Evolutionary conservation across 345 rosid species (phyloP).

Genomic region (Litchi chinensis): DNA sequence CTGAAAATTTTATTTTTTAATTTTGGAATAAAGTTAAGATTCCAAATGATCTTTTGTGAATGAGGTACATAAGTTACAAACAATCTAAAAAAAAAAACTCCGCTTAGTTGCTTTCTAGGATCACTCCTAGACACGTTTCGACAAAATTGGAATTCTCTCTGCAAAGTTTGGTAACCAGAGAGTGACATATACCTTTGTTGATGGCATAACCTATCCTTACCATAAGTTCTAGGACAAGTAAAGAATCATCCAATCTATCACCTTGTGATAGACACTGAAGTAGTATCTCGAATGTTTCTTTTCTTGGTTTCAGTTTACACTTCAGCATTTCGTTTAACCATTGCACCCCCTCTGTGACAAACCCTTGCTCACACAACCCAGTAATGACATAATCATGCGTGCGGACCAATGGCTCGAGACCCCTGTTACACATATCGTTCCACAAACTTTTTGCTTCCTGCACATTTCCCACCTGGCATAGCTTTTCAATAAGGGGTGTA

Average conservation of each 20-base stretch:
- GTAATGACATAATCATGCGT: constrained; percentile 27
- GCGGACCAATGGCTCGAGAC: constrained; percentile 27
- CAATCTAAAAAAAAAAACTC: background rate
- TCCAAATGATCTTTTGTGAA: background rate
- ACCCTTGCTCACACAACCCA: constrained; percentile 32
- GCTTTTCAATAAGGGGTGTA: constrained; percentile 31
- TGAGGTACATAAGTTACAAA: background rate
- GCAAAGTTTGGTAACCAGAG: constrained; percentile 34
- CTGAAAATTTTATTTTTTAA: background rate
- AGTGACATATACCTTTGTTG: constrained; percentile 21
- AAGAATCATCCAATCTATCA: constrained; percentile 41
- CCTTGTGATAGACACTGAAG: constrained; percentile 27
- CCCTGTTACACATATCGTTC: constrained; percentile 37
- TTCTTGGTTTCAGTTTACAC: constrained; percentile 30
- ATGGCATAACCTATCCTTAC: constrained; percentile 30
- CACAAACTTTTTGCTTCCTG: constrained; percentile 36
- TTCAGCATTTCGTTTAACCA: constrained; percentile 35
- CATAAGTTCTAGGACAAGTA: constrained; percentile 33
- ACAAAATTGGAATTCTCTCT: constrained; percentile 20
- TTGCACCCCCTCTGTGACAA: constrained; percentile 34
- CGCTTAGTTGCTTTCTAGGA: constrained; percentile 14
- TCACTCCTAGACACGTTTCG: constrained; percentile 20
- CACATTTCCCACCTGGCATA: constrained; percentile 34
- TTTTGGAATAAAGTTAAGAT: too few species aligned
- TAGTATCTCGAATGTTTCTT: constrained; percentile 28